phyloP scores from a whole-genome alignment of 2,329 filamentous ascomycete genomes.

The Pseudopyricularia javanii region DNA sequence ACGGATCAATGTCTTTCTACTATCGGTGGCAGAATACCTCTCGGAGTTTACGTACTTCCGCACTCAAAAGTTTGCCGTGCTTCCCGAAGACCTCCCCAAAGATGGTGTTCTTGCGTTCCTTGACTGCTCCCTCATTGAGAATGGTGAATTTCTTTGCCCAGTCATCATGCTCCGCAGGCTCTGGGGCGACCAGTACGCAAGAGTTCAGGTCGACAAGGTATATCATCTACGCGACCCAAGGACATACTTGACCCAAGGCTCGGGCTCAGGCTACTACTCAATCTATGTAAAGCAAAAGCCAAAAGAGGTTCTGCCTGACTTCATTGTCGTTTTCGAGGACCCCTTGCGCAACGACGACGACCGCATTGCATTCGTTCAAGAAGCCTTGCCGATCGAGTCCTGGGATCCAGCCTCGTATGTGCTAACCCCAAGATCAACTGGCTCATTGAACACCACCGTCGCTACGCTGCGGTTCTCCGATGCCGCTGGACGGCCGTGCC shows the following conservation, averaged over 20 bases:
- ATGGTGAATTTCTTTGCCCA: conserved; percentile 15
- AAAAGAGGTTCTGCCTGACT: neutral
- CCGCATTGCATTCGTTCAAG: neutral
- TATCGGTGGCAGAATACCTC: conserved; percentile 1
- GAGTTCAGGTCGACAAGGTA: conserved; percentile 7
- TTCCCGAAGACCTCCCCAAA: neutral
- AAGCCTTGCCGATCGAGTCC: neutral
- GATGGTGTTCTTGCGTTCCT: conserved; percentile 15
- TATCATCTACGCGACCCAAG: neutral
- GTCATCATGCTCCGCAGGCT: conserved; percentile 17
- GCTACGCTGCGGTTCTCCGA: neutral
- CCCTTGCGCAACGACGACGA: neutral
- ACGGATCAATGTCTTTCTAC: conserved; percentile 12
- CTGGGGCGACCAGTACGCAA: conserved; percentile 13
- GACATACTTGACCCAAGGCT: neutral
- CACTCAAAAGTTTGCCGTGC: neutral
- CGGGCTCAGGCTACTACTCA: neutral
- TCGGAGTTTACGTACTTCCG: neutral
- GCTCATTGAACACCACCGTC: neutral
- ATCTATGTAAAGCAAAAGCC: neutral
- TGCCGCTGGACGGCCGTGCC: neutral
- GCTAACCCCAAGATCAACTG: neutral
- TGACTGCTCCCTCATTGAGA: conserved; percentile 18
- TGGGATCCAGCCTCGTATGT: neutral
- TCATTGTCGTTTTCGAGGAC: neutral